A percentile compares a stretch with the other conserved stretches of the same genome.
These are phyloP conservation scores for Chloroidium sp. DNA, from an alignment of 163 green algal species.

Conservation along the genomic window DNA sequence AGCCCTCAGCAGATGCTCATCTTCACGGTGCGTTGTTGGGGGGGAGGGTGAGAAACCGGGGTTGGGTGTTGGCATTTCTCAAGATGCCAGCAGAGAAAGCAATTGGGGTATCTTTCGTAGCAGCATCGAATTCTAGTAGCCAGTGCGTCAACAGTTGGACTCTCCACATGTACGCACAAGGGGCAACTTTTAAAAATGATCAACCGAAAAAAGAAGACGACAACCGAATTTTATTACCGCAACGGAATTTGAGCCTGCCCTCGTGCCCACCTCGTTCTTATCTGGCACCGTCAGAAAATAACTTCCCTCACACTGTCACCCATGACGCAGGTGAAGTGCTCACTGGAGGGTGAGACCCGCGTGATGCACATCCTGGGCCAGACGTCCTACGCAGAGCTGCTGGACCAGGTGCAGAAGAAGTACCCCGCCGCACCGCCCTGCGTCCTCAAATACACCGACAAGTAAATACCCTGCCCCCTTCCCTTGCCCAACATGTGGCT, in stretches of 20 bases:
- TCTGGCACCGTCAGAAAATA: conserved; percentile 9
- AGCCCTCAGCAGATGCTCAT: conserved; percentile 20
- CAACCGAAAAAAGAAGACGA: no score
- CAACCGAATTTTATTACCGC: no score
- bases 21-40: conserved; percentile 21
- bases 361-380: conserved; percentile 49
- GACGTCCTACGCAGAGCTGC: conserved; percentile 66
- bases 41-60: no score
- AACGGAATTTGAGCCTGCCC: not conserved
- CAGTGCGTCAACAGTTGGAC: no score
- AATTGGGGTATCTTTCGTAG: no score
- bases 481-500: no score
- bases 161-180: no score
- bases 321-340: conserved; percentile 43
- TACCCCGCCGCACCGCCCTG: conserved; percentile 64
- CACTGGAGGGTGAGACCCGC: conserved; percentile 56
- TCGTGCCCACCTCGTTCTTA: not conserved
- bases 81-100: no score
- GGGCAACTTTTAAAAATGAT: no score
- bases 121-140: no score
- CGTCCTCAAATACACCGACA: conserved; percentile 73
- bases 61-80: no score
- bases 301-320: conserved; percentile 28
- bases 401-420: conserved; percentile 50
- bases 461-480: conserved; percentile 10